phyloP scores from a whole-genome alignment of 2,329 filamentous ascomycete species.

The Fusarium cicatricum region DNA sequence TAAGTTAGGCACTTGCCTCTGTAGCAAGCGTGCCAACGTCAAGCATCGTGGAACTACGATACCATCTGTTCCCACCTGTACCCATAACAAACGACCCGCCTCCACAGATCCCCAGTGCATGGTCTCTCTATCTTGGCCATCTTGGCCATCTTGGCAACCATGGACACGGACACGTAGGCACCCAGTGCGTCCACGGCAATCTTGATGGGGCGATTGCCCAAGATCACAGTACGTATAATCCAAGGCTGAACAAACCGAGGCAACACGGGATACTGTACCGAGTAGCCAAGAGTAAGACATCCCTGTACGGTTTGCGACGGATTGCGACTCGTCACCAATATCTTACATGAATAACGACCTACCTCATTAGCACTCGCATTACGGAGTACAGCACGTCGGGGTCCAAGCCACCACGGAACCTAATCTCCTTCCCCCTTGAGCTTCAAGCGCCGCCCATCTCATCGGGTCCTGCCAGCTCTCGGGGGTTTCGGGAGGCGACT shows the following conservation, averaged over 20 bases:
- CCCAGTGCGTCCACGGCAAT: neutral
- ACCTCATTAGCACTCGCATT: neutral
- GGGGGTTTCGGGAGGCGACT: constrained; percentile 6
- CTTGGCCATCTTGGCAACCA: neutral
- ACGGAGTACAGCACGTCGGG: no score
- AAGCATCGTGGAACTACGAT: neutral
- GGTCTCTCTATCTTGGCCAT: constrained; percentile 3
- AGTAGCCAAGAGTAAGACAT: no score
- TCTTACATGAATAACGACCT: neutral
- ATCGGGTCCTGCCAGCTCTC: constrained; percentile 26
- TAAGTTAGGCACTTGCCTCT: no score
- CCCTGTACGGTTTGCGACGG: neutral
- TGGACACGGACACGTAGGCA: neutral
- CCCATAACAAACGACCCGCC: constrained; percentile 15
- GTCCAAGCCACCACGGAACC: no score
- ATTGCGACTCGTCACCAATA: neutral
- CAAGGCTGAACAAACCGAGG: neutral
- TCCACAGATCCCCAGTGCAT: constrained; percentile 3
- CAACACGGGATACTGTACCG: neutral
- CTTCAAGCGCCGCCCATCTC: neutral
- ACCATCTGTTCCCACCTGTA: constrained; percentile 4
- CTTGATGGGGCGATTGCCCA: neutral
- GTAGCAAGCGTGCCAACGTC: neutral
- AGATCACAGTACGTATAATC: no score
- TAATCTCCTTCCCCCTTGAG: constrained; percentile 27